Evolutionary conservation across 225 moss, liverwort and hornwort species (phyloP).

Genomic region (Polytrichum formosum): DNA sequence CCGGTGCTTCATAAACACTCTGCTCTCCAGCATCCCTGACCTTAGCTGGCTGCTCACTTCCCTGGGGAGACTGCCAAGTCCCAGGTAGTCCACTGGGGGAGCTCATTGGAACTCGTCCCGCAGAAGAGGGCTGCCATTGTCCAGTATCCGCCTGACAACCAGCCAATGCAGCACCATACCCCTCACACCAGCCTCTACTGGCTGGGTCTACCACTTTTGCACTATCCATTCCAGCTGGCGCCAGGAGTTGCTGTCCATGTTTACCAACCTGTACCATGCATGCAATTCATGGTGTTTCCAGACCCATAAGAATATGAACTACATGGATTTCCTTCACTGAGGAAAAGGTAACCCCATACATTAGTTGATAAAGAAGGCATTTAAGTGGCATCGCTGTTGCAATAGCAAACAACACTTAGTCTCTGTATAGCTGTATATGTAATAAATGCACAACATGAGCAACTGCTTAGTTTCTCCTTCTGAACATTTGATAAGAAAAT

Average conservation of each 20-base stretch:
- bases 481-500: too few relatives aligned
- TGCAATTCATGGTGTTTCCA: background rate
- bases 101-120: conserved; percentile 43
- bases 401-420: too few relatives aligned
- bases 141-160: conserved; percentile 56
- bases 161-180: conserved; percentile 65
- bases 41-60: conserved; percentile 52
- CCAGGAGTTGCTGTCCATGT: conserved; percentile 66
- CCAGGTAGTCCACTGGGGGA: conserved; percentile 42
- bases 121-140: conserved; percentile 59
- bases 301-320: too few relatives aligned
- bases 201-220: conserved; percentile 66
- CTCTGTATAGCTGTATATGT: too few relatives aligned
- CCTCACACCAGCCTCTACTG: conserved; percentile 72
- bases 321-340: too few relatives aligned
- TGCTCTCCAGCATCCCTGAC: conserved; percentile 49
- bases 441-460: too few relatives aligned
- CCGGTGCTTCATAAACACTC: conserved; percentile 32
- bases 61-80: conserved; percentile 37
- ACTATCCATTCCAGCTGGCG: conserved; percentile 43
- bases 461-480: too few relatives aligned
- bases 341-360: too few relatives aligned
- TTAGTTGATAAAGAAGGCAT: too few relatives aligned
- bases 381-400: too few relatives aligned
- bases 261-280: conserved; percentile 51